phyloP scores from a whole-genome alignment of 768 basidiomycete genomes.

The Terana coerulea region DNA sequence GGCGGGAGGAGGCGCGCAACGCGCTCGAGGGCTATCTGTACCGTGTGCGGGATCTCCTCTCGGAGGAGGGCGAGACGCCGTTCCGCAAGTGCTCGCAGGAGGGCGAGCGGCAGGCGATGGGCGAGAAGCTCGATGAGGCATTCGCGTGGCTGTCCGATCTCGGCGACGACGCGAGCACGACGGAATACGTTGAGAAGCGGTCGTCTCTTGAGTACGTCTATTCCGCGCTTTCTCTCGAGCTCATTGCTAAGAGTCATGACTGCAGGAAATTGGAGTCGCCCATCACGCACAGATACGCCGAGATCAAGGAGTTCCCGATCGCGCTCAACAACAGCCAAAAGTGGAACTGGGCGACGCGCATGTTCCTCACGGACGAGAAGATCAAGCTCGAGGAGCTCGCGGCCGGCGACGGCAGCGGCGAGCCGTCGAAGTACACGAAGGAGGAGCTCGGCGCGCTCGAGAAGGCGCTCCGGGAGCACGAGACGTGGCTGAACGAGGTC shows the following conservation, averaged over 20 bases:
- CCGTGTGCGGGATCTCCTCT: constrained; percentile 77
- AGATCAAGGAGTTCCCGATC: constrained; percentile 81
- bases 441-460: constrained; percentile 85
- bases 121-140: constrained; percentile 65
- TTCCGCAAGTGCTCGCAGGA: constrained; percentile 83
- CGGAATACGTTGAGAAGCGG: constrained; percentile 70
- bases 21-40: constrained; percentile 93
- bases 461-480: constrained; percentile 71
- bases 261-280: constrained; percentile 72
- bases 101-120: constrained; percentile 64
- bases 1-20: constrained; percentile 88
- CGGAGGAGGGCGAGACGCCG: constrained; percentile 63
- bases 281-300: constrained; percentile 83
- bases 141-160: constrained; percentile 81
- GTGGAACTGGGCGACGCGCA: constrained; percentile 82
- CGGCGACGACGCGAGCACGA: constrained; percentile 79
- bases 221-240: too few species aligned
- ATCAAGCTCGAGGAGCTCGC: constrained; percentile 65
- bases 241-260: too few species aligned
- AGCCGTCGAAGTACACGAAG: constrained; percentile 76
- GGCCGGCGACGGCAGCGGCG: constrained; percentile 41
- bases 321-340: constrained; percentile 79
- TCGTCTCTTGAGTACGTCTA: constrained; percentile 78
- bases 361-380: constrained; percentile 84
- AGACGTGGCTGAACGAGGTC: constrained; percentile 77